phyloP scores from a whole-genome alignment of 352 stramenopile genomes.

The Halophytophthora batemanensis region DNA sequence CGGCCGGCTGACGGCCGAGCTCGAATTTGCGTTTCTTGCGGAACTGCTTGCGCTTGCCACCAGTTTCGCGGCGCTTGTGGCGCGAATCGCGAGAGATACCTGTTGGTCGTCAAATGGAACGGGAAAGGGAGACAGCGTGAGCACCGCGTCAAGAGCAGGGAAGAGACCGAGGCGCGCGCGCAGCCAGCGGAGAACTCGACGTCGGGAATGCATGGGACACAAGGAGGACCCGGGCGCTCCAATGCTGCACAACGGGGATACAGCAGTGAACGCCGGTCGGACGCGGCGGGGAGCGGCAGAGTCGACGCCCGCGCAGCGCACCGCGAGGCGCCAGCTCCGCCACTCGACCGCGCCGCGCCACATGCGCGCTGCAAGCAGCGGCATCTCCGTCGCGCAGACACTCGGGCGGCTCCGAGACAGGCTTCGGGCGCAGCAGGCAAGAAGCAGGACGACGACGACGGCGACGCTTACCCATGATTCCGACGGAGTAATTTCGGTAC shows the following conservation, averaged over 20 bases:
- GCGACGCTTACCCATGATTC: conserved; percentile 83
- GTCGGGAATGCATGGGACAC: conserved; percentile 13
- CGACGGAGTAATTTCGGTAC: conserved; percentile 85
- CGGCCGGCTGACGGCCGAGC: conserved; percentile 95
- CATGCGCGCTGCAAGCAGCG: conserved; percentile 20
- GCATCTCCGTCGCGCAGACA: conserved; percentile 35
- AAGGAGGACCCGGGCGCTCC: conserved; percentile 50
- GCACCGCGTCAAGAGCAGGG: too few species aligned
- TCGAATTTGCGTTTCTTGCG: conserved; percentile 99
- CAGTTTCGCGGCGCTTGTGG: conserved; percentile 99
- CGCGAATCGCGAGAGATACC: conserved; percentile 99
- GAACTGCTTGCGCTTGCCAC: conserved; percentile 96
- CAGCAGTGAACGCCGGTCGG: conserved; percentile 80
- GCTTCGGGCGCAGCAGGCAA: conserved; percentile 19
- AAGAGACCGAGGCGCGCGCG: neutral
- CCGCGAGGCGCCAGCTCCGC: too few species aligned
- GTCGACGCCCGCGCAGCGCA: too few species aligned
- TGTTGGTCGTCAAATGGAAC: conserved; percentile 33
- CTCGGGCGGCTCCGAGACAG: too few species aligned
- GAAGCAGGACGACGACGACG: conserved; percentile 7
- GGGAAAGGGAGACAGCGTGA: conserved; percentile 8
- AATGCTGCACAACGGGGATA: conserved; percentile 90
- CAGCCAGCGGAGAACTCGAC: conserved; percentile 13
- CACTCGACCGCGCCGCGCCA: conserved; percentile 17
- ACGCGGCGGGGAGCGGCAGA: conserved; percentile 24